A percentile compares a stretch with the other conserved stretches of the same genome.
phyloP scores from a whole-genome alignment of 129 eudicot species.

The Oenanthe sinensis region DNA sequence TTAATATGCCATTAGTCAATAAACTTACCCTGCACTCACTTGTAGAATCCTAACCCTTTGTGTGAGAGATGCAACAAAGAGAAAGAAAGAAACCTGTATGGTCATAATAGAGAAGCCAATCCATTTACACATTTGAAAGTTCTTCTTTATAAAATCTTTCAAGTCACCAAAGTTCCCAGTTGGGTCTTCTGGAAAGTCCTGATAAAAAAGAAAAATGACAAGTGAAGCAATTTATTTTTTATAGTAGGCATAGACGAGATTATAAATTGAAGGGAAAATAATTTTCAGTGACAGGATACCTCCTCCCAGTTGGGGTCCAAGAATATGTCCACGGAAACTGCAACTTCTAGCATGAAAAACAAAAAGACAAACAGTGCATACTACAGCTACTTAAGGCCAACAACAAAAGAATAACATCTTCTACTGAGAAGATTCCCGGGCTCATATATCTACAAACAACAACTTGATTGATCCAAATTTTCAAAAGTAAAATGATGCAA shows the following conservation, averaged over 20 bases:
- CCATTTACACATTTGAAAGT: constrained; percentile 79
- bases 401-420: constrained; percentile 3
- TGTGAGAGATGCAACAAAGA: not conserved
- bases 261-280: not conserved
- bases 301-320: constrained; percentile 69
- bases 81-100: constrained; percentile 44
- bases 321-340: constrained; percentile 55
- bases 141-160: constrained; percentile 49
- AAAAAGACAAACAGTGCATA: constrained; percentile 57
- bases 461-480: not conserved
- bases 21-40: not conserved
- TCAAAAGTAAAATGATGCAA: not conserved
- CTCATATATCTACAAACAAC: not conserved
- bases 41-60: not conserved
- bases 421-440: not conserved
- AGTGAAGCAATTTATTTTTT: not conserved
- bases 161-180: constrained; percentile 59
- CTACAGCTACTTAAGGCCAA: constrained; percentile 39
- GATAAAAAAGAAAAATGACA: constrained; percentile 5
- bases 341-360: constrained; percentile 69
- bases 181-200: constrained; percentile 80
- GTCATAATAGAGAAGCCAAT: constrained; percentile 59
- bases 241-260: not conserved
- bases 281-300: constrained; percentile 27
- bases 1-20: too few relatives aligned